Evolutionary conservation across 306 rosid species (phyloP), one percentile per base, ranked within the genome.

Genomic region (Heteromeles arbutifolia): DNA sequence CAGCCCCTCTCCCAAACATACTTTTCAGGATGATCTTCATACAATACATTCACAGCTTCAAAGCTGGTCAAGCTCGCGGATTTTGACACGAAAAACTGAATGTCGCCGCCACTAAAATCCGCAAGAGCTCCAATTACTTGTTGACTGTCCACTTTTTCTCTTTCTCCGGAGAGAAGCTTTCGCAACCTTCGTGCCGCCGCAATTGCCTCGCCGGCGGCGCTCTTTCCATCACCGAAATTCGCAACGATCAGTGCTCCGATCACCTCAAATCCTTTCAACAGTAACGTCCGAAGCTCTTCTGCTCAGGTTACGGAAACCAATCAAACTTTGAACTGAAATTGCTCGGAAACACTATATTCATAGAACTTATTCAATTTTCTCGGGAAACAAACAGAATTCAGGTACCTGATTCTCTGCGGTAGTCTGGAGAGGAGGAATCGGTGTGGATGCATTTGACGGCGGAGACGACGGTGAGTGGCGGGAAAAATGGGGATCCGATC

Each of bases 1-100:
- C 93, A 92, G 34, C 96, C 97, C 25, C 85, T 87, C 86, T 95
- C 98, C 98, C 98, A 95, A 31, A 88, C 57, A 83, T 21, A 73
- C 84, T 89, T 89, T 56, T 84, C 90, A 3, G 93, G 79, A 67
- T 80, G 39, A 52, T 73, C 83, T 71, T 88, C 96, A 63, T 86
- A 70, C 34, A 75, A 48, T 17, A 92, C 58, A 52, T 76, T 24
- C 72, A 87, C 84, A 63, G 73, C 54, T 41, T 87, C 91, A 6
- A 86, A 21, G 28, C 74, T 70, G 19, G 32, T 39, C 9, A 75
- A 80, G 37, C 77, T 79, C 68, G 63, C 78, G 65, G 84, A 81
- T 74, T 65, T 73, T 15, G 89, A 88, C 70, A 84, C 81, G 53
- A 86, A 92, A 81, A 88, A 90, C 12, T 29, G 76, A 45, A 86